A percentile compares a stretch with the other conserved stretches of the same genome.
Conservation (phyloP, 2,329 filamentous ascomycete genomes). For the Ascochyta clinopodiicola region DNA sequence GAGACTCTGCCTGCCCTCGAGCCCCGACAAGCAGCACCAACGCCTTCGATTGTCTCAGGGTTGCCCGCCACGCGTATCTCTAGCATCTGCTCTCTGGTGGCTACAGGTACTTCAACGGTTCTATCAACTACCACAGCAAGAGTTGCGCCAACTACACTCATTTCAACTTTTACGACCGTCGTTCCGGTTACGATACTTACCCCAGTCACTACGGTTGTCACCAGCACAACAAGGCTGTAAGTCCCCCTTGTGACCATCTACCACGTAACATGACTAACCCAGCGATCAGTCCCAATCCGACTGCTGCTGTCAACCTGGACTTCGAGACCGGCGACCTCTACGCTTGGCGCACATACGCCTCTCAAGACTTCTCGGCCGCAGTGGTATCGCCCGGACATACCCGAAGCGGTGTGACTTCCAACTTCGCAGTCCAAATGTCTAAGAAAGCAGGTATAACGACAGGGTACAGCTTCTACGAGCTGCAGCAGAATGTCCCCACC, state of each 20-base stretch:
- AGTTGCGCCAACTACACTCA: not conserved
- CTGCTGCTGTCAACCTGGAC: not conserved
- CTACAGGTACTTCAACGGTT: not conserved
- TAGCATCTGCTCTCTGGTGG: conserved; percentile 2
- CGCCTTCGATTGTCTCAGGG: not conserved
- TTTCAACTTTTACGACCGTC: not conserved
- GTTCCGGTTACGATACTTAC: not conserved
- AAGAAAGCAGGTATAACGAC: not conserved
- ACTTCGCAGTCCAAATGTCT: not conserved
- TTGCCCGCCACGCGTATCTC: not conserved
- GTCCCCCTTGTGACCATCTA: not conserved
- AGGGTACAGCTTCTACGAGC: not conserved
- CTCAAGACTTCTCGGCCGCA: not conserved
- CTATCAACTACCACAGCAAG: not conserved
- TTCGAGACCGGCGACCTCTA: not conserved
- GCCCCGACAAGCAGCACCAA: not conserved
- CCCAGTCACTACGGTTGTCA: not conserved
- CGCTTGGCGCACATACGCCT: not conserved
- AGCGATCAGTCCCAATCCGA: not conserved
- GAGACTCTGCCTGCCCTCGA: not conserved
- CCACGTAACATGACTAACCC: not conserved
- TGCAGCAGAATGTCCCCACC: not conserved
- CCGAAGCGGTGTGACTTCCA: not conserved
- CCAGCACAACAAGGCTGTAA: not conserved
- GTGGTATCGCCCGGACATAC: not conserved